Conservation (phyloP, 2,329 filamentous ascomycete genomes). For the Pleoardoris graminearum region DNA sequence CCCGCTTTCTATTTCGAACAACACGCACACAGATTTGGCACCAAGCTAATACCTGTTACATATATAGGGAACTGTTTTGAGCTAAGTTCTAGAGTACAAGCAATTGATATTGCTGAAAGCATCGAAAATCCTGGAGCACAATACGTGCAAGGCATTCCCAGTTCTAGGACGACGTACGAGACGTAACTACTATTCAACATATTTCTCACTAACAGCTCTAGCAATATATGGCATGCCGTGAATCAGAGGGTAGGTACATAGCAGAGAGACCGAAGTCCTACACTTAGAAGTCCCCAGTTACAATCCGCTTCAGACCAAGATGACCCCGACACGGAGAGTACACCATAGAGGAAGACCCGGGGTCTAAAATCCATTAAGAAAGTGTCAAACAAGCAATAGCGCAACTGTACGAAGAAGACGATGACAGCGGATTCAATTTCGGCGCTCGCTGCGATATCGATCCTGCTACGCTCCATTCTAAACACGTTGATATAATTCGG, state of each 20-base stretch:
- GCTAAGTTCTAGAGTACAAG: background rate
- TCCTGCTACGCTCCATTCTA: conserved; percentile 64
- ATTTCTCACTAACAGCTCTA: conserved; percentile 11
- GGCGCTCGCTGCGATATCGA: conserved; percentile 58
- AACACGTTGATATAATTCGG: conserved; percentile 66
- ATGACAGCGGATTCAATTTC: conserved; percentile 55
- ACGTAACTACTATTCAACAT: background rate
- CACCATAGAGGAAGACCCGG: conserved; percentile 3
- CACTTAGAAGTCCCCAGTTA: too few relatives aligned
- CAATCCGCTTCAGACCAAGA: background rate
- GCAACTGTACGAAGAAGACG: conserved; percentile 43
- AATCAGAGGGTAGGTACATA: conserved; percentile 16
- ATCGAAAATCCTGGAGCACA: background rate
- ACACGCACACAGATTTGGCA: too few relatives aligned
- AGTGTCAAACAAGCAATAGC: conserved; percentile 1
- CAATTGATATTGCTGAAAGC: conserved; percentile 2
- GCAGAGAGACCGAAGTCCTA: background rate
- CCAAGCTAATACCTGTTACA: background rate
- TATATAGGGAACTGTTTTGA: background rate
- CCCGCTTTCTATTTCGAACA: too few relatives aligned
- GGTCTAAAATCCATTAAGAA: conserved; percentile 4
- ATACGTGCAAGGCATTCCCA: background rate
- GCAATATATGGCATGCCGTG: conserved; percentile 31
- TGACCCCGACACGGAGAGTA: conserved; percentile 5
- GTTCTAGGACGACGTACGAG: conserved; percentile 1